Percentiles rank a stretch among this genome's conserved stretches.
These are phyloP conservation scores for Didymellaceae sp. DNA, from an alignment of 2,329 filamentous ascomycete genomes.

Conservation along the genomic window DNA sequence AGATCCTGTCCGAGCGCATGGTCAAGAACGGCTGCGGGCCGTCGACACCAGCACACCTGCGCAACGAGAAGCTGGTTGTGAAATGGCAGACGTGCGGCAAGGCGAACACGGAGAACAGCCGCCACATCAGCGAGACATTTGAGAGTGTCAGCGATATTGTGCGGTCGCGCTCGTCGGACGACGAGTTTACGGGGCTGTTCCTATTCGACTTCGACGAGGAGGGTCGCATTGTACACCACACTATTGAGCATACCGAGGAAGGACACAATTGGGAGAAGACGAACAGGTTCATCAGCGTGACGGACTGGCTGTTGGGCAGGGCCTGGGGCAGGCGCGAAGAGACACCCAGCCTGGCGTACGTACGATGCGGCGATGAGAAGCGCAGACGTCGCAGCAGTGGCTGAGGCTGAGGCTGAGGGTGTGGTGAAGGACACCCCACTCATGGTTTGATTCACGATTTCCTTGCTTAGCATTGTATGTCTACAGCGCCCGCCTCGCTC, in stretches of 20 bases:
- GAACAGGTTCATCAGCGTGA: conserved; percentile 85
- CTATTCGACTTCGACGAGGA: conserved; percentile 94
- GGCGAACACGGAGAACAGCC: conserved; percentile 54
- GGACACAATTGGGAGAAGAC: conserved; percentile 83
- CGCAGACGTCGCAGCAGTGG: not conserved
- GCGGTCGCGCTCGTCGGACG: conserved; percentile 53
- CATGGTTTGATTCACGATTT: not conserved
- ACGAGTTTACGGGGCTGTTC: conserved; percentile 89
- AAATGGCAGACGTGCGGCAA: conserved; percentile 79
- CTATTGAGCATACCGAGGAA: conserved; percentile 91
- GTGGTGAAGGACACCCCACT: conserved; percentile 4
- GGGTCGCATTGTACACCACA: conserved; percentile 83
- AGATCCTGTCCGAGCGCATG: conserved; percentile 91
- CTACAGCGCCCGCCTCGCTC: not conserved
- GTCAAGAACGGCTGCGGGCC: conserved; percentile 60
- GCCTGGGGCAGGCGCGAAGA: conserved; percentile 63
- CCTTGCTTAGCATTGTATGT: not conserved
- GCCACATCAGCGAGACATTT: conserved; percentile 56
- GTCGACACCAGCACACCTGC: conserved; percentile 45
- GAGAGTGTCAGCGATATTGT: conserved; percentile 64
- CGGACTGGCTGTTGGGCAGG: conserved; percentile 90
- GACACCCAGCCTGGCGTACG: conserved; percentile 53
- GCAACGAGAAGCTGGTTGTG: conserved; percentile 83
- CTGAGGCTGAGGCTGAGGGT: not conserved
- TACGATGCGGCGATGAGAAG: conserved; percentile 25